Evolutionary conservation across 768 basidiomycete genomes (phyloP).

Genomic region (Amyloporia xantha): DNA sequence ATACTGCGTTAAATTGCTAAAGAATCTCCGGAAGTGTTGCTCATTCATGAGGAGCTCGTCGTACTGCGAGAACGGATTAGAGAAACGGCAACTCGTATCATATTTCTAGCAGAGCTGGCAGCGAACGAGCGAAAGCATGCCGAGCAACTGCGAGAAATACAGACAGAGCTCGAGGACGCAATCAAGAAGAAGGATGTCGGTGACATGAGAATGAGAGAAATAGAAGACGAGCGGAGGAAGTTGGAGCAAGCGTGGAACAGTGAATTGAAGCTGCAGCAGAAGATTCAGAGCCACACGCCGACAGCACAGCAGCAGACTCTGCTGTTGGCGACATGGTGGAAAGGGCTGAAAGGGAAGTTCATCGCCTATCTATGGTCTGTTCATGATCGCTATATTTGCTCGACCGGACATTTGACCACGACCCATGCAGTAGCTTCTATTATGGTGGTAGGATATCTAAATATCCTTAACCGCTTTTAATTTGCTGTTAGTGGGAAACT

Average conservation of each 20-base stretch:
- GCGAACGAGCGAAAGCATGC: conserved; percentile 8
- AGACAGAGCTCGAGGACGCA: conserved; percentile 15
- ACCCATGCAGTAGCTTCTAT: too few species aligned
- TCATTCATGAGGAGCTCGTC: conserved; percentile 18
- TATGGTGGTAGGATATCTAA: too few species aligned
- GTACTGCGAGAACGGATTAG: conserved; percentile 8
- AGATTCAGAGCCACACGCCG: neutral
- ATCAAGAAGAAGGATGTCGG: conserved; percentile 3
- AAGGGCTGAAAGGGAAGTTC: too few species aligned
- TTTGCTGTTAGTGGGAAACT: too few species aligned
- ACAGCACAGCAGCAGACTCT: too few species aligned
- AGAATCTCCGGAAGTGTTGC: conserved; percentile 6
- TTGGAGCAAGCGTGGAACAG: neutral
- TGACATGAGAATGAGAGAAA: conserved; percentile 43
- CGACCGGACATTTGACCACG: too few species aligned
- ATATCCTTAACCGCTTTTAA: too few species aligned
- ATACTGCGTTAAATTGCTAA: neutral
- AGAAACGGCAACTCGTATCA: conserved; percentile 10
- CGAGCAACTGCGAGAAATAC: conserved; percentile 11
- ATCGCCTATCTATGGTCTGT: too few species aligned
- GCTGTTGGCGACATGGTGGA: too few species aligned
- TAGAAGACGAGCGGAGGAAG: conserved; percentile 28
- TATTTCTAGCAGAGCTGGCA: conserved; percentile 9
- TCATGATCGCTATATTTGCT: too few species aligned
- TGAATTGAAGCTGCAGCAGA: neutral